phyloP scores from a whole-genome alignment of 2,329 filamentous ascomycete species.

The Fusarium floridanum region DNA sequence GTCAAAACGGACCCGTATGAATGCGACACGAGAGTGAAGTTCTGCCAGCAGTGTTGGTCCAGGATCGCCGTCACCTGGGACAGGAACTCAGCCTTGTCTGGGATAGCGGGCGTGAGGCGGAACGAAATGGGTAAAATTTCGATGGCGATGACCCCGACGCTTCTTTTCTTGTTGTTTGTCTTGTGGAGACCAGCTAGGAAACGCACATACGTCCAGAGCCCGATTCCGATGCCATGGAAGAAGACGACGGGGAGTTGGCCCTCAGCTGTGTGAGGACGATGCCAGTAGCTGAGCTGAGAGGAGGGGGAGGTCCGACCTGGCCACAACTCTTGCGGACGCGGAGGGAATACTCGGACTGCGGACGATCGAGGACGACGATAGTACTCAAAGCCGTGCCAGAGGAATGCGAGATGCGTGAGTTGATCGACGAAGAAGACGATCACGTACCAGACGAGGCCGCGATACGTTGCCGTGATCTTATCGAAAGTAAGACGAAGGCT shows the following conservation, averaged over 20 bases:
- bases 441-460: slow-evolving; percentile 74
- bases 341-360: slow-evolving; percentile 65
- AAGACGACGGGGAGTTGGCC: slow-evolving; percentile 71
- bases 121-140: slow-evolving; percentile 76
- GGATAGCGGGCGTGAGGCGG: slow-evolving; percentile 68
- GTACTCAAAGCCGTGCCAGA: slow-evolving; percentile 64
- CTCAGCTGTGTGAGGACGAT: slow-evolving; percentile 68
- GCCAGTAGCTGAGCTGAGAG: slow-evolving; percentile 71
- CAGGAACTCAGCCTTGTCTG: slow-evolving; percentile 66
- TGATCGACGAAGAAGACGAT: slow-evolving; percentile 69
- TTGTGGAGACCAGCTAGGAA: slow-evolving; percentile 67
- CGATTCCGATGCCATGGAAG: slow-evolving; percentile 78
- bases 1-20: slow-evolving; percentile 74
- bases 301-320: slow-evolving; percentile 62
- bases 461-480: slow-evolving; percentile 69
- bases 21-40: slow-evolving; percentile 72
- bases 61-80: slow-evolving; percentile 69
- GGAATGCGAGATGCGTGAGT: slow-evolving; percentile 59
- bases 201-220: slow-evolving; percentile 71
- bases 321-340: slow-evolving; percentile 64
- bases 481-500: slow-evolving; percentile 76
- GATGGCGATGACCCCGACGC: slow-evolving; percentile 73
- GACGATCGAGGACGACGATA: slow-evolving; percentile 54
- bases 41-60: slow-evolving; percentile 66
- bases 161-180: slow-evolving; percentile 50